Conservation (phyloP, 495 filamentous ascomycete genomes). For the Lindgomyces ingoldianus region DNA sequence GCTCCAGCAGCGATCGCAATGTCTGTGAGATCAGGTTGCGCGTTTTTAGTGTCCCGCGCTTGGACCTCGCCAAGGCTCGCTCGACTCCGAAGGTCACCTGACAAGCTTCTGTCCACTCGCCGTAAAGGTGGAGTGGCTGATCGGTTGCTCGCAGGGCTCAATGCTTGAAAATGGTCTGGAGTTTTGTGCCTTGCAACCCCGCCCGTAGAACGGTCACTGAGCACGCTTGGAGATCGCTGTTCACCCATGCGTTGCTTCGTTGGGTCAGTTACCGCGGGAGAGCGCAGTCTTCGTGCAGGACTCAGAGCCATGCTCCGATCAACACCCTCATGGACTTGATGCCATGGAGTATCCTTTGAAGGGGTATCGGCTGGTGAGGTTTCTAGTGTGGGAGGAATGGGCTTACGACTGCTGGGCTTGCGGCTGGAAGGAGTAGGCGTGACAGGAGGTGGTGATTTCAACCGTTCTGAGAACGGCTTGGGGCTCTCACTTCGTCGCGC, state of each 20-base stretch:
- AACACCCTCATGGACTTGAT: slow-evolving; percentile 47
- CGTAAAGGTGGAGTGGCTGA: slow-evolving; percentile 67
- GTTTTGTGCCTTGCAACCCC: slow-evolving; percentile 51
- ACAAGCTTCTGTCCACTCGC: slow-evolving; percentile 69
- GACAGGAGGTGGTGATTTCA: slow-evolving; percentile 37
- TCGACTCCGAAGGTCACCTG: slow-evolving; percentile 77
- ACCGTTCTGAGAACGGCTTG: slow-evolving; percentile 31
- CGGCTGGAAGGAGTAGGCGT: slow-evolving; percentile 25
- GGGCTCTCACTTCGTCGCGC: slow-evolving; percentile 36
- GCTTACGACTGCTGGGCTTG: slow-evolving; percentile 24
- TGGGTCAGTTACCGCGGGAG: slow-evolving; percentile 35
- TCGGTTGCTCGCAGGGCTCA: slow-evolving; percentile 59
- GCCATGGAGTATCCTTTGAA: slow-evolving; percentile 40
- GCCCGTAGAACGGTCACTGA: slow-evolving; percentile 52
- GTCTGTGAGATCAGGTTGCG: slow-evolving; percentile 35
- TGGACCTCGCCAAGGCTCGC: slow-evolving; percentile 49
- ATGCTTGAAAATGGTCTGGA: slow-evolving; percentile 61
- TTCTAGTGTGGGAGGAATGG: not conserved
- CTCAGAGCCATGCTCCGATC: slow-evolving; percentile 35
- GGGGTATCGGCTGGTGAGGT: not conserved
- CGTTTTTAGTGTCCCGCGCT: slow-evolving; percentile 31
- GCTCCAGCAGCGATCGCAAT: slow-evolving; percentile 32
- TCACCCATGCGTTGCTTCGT: slow-evolving; percentile 38
- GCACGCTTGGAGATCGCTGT: slow-evolving; percentile 44
- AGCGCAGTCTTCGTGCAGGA: slow-evolving; percentile 38